Conservation (phyloP, 495 filamentous ascomycete genomes). For the Poronia punctata region DNA sequence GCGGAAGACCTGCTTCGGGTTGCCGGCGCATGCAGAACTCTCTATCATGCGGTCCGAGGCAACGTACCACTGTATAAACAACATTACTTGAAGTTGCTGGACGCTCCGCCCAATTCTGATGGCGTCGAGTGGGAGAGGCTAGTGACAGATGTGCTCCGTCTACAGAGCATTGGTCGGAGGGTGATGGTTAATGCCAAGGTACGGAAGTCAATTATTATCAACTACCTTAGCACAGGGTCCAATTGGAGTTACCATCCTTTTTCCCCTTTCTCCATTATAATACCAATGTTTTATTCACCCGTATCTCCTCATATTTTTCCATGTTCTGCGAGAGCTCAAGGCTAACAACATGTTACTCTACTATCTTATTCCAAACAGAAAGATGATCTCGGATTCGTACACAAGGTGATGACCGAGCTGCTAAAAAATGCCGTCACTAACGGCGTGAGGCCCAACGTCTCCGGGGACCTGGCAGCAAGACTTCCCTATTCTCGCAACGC, state of each 20-base stretch:
- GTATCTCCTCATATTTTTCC: too few relatives aligned
- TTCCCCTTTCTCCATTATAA: too few relatives aligned
- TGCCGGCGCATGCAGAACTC: conserved; percentile 37
- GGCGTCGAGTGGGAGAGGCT: conserved; percentile 44
- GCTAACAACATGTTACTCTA: conserved; percentile 12
- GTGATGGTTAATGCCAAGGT: conserved; percentile 26
- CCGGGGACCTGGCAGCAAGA: conserved; percentile 17
- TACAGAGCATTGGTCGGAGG: conserved; percentile 35
- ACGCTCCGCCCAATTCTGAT: conserved; percentile 17
- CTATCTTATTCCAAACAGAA: conserved; percentile 11
- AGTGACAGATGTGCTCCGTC: conserved; percentile 40
- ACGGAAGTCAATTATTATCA: too few relatives aligned
- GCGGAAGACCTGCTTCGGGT: conserved; percentile 44
- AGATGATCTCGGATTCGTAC: conserved; percentile 32
- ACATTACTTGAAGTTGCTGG: conserved; percentile 43
- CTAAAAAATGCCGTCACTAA: conserved; percentile 28
- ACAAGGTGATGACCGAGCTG: conserved; percentile 26
- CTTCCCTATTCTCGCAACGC: conserved; percentile 38
- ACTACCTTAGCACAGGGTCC: too few relatives aligned
- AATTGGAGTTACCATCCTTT: too few relatives aligned
- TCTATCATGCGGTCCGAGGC: conserved; percentile 41
- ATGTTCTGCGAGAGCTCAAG: conserved; percentile 26
- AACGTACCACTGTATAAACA: conserved; percentile 48
- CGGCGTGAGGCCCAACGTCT: conserved; percentile 6
- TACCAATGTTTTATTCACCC: too few relatives aligned